phyloP scores from a whole-genome alignment of 345 rosid species.

The Cardamine resedifolia region DNA sequence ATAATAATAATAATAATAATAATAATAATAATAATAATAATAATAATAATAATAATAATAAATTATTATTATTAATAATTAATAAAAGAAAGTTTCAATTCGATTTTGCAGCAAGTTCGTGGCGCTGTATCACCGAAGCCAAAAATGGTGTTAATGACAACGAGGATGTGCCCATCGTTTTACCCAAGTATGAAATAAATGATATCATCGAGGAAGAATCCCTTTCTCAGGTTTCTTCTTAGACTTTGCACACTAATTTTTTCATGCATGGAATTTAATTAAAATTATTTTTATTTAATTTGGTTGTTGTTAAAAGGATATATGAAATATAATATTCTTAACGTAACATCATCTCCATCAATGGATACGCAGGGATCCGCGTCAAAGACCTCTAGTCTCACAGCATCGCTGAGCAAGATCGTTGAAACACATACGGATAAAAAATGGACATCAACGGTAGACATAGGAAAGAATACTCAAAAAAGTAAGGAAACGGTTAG shows the following conservation, averaged over 20 bases:
- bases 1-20: too few species aligned
- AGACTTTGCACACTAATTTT: background rate
- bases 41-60: too few species aligned
- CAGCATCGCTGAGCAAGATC: conserved; percentile 1
- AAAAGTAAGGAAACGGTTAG: background rate
- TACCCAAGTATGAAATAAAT: conserved; percentile 15
- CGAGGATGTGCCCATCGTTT: conserved; percentile 1
- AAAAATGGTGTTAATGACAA: conserved; percentile 5
- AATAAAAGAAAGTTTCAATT: too few species aligned
- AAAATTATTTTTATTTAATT: too few species aligned
- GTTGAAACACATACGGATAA: background rate
- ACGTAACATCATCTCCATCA: background rate
- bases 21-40: too few species aligned
- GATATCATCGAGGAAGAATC: conserved; percentile 15
- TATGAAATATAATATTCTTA: background rate
- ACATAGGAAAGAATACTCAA: background rate
- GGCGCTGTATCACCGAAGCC: conserved; percentile 8
- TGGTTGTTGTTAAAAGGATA: too few species aligned
- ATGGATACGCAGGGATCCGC: background rate
- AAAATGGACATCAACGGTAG: background rate
- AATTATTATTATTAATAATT: too few species aligned
- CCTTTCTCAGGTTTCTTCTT: background rate
- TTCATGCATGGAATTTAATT: too few species aligned
- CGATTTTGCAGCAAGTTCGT: background rate
- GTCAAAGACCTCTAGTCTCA: conserved; percentile 26